A percentile compares a stretch with the other conserved stretches of the same genome.
Conservation (phyloP, 768 basidiomycete species). For the Lactarius evosmus region DNA sequence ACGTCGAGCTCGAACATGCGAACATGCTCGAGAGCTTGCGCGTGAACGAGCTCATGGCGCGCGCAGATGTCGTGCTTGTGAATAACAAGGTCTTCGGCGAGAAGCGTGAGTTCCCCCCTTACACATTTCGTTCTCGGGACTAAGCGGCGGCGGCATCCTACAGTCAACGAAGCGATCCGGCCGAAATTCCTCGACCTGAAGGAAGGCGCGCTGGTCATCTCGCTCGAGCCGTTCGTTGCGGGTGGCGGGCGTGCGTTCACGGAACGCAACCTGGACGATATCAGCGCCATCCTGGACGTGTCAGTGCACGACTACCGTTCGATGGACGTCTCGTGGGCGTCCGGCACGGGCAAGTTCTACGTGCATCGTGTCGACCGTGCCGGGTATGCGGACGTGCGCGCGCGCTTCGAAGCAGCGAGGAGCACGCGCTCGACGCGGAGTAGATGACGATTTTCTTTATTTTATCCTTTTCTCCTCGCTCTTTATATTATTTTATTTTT, state of each 20-base stretch:
- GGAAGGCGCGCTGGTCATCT: constrained; percentile 87
- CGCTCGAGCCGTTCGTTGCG: constrained; percentile 81
- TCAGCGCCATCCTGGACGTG: constrained; percentile 79
- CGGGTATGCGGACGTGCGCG: constrained; percentile 44
- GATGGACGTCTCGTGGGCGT: constrained; percentile 74
- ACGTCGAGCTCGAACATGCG: constrained; percentile 77
- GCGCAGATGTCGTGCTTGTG: constrained; percentile 89
- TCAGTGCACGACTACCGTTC: constrained; percentile 17
- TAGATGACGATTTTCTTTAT: constrained; percentile 6
- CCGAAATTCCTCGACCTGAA: constrained; percentile 93
- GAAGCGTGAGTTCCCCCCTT: constrained; percentile 53
- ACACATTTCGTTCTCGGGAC: background rate
- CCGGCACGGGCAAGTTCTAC: constrained; percentile 65
- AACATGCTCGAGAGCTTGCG: constrained; percentile 74
- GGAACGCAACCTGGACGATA: constrained; percentile 81
- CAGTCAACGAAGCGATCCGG: constrained; percentile 84
- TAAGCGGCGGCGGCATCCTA: constrained; percentile 14
- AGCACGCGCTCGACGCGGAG: constrained; percentile 23
- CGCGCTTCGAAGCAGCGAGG: constrained; percentile 26
- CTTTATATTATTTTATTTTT: constrained; percentile 2
- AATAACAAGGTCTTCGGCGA: constrained; percentile 85
- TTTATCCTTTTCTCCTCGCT: background rate
- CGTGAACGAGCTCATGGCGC: constrained; percentile 63
- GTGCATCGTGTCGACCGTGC: constrained; percentile 73
- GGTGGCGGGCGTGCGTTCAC: constrained; percentile 64